phyloP scores from a whole-genome alignment of 768 basidiomycete species.

The Trametes sanguinea region DNA sequence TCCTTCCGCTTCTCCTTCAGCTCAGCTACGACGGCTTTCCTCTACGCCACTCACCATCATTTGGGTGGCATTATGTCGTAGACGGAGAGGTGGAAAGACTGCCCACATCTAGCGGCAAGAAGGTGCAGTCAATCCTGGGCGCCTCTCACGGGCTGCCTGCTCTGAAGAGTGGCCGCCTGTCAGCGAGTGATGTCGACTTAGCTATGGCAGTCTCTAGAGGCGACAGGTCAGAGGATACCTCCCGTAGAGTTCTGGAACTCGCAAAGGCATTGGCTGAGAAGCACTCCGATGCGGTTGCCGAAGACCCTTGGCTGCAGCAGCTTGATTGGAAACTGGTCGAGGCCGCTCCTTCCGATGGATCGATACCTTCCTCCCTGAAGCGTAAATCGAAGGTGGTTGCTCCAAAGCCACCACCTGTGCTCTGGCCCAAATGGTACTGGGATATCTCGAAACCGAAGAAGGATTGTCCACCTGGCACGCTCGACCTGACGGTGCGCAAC shows the following conservation, averaged over 20 bases:
- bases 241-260: slow-evolving; percentile 41
- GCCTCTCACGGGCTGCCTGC: slow-evolving; percentile 48
- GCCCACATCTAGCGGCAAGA: slow-evolving; percentile 45
- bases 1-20: slow-evolving; percentile 69
- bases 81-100: slow-evolving; percentile 40
- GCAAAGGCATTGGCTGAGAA: slow-evolving; percentile 36
- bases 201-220: slow-evolving; percentile 50
- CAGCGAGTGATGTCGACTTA: slow-evolving; percentile 44
- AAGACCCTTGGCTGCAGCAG: slow-evolving; percentile 61
- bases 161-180: slow-evolving; percentile 46
- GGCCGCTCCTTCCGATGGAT: not conserved
- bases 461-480: slow-evolving; percentile 61
- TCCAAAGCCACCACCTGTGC: slow-evolving; percentile 42
- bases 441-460: slow-evolving; percentile 79
- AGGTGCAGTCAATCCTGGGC: slow-evolving; percentile 48
- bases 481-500: slow-evolving; percentile 85
- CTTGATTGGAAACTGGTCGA: slow-evolving; percentile 63
- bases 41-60: slow-evolving; percentile 50
- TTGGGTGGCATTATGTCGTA: slow-evolving; percentile 68
- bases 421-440: slow-evolving; percentile 99
- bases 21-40: slow-evolving; percentile 63
- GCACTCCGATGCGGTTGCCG: slow-evolving; percentile 25
- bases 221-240: slow-evolving; percentile 38
- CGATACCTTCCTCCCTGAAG: not conserved
- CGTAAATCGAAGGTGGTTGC: slow-evolving; percentile 16